Conservation (phyloP, 2,329 filamentous ascomycete species). For the Trichoderma lentiforme region DNA sequence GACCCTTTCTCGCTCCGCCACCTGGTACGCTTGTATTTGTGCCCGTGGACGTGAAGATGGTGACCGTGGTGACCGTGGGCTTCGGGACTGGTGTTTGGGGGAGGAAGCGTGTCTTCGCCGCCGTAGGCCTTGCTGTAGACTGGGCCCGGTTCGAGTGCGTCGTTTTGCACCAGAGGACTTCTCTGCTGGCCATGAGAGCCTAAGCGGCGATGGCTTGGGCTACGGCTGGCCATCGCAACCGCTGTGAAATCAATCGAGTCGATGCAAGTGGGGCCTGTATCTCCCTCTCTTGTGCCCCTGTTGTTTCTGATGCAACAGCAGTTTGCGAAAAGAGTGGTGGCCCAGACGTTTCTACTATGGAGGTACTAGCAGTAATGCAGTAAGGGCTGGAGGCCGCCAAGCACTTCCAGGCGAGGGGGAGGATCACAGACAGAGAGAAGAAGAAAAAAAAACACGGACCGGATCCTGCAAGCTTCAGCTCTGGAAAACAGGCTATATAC, state of each 20-base stretch:
- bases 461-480: not conserved
- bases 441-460: not conserved
- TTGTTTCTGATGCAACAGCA: not conserved
- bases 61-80: not conserved
- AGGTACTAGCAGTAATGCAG: not conserved
- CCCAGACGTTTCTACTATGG: not conserved
- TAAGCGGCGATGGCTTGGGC: slow-evolving; percentile 5
- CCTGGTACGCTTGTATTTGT: not conserved
- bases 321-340: not conserved
- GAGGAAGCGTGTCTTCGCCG: not conserved
- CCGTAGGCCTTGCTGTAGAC: not conserved
- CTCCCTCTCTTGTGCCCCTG: not conserved
- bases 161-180: not conserved
- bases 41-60: not conserved
- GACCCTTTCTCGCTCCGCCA: not conserved
- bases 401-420: not conserved
- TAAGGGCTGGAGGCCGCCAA: not conserved
- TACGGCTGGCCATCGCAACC: not conserved
- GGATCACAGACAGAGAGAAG: not conserved
- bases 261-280: slow-evolving; percentile 2
- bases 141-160: not conserved
- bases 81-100: not conserved
- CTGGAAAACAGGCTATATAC: not conserved
- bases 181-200: slow-evolving; percentile 1
- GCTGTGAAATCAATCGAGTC: not conserved